A percentile compares a stretch with the other conserved stretches of the same genome.
Conservation (phyloP, 257 asterid genomes). For the Solanum sitiens region DNA sequence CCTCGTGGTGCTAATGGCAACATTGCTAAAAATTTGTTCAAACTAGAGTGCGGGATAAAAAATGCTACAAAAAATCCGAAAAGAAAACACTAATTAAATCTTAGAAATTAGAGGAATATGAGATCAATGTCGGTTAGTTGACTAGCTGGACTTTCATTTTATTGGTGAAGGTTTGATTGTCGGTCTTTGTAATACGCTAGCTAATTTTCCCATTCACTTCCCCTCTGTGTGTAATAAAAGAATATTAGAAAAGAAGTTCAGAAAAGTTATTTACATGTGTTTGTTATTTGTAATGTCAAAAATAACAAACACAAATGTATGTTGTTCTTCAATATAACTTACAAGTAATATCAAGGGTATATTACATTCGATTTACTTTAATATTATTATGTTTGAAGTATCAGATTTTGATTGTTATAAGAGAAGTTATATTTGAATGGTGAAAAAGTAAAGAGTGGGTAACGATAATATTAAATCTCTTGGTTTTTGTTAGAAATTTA, state of each 20-base stretch:
- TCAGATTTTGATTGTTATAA: neutral
- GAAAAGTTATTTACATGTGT: neutral
- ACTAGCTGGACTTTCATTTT: neutral
- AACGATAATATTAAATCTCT: neutral
- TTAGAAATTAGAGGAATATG: neutral
- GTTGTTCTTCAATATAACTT: neutral
- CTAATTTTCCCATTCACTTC: no score
- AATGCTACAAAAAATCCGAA: neutral
- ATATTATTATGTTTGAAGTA: neutral
- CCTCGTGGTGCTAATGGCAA: constrained; percentile 37
- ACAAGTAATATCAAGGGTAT: neutral
- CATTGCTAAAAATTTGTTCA: neutral
- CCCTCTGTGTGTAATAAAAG: neutral
- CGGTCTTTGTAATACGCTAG: neutral
- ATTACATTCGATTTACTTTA: neutral
- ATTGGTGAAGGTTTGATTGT: neutral
- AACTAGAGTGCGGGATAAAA: neutral
- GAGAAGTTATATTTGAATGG: neutral
- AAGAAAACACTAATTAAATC: neutral
- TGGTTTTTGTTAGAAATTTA: neutral
- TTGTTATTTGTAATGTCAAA: neutral
- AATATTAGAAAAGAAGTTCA: neutral
- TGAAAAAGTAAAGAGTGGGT: neutral
- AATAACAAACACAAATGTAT: neutral
- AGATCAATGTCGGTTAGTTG: neutral